Base-by-base conservation (phyloP, 2,329 filamentous ascomycete genomes). In the Phaeomoniella chlamydospora region DNA sequence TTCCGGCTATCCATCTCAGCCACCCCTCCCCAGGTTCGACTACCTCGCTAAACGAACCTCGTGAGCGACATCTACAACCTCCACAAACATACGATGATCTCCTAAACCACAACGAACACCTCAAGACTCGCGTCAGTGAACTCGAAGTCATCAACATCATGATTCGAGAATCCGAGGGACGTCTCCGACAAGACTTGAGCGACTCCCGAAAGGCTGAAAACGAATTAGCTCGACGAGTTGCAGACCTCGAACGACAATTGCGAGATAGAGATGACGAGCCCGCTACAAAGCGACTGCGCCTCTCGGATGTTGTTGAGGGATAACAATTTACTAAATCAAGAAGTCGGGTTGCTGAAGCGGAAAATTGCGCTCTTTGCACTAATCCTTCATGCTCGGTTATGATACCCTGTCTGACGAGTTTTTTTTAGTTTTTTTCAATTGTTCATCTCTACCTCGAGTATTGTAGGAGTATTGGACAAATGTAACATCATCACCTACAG, bases 111-210 rank as follows among this genome's bases (percentile, higher is more conserved):
- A 94, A 93, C 55, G 82, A 82, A 4, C 80, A 77, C 35, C 68
- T 96, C n/a, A 93, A 92, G 62, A 98, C 90, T 1, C 78, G 90
- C 30, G 88, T 98, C 19, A 90, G 80, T 47, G 90, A 98, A 57
- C 70, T 98, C 15, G 90, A 98, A 54, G 73, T 98, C 36, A 94
- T 98, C 64, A 94, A 87, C 49, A 60, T 68, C 54, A 59, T 65
- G 46, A 60, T 62, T 38, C 61, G 65, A 35, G 68, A 72, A 44
- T 68, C 67, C 18, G 68, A 72, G 47, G 58, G 59, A 31, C 65
- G 62, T 40, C 54, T 81, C 33, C 68, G 69, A 39, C 62, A 67
- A 19, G 77, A 80, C 44, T 66, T 87, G 1, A 82, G 92, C 18
- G 81, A 88, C 35, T 76, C 78, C 33, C 78, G 86, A 48, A 71